phyloP scores from a whole-genome alignment of 805 yeast genomes.

The Spathaspora girioi region DNA sequence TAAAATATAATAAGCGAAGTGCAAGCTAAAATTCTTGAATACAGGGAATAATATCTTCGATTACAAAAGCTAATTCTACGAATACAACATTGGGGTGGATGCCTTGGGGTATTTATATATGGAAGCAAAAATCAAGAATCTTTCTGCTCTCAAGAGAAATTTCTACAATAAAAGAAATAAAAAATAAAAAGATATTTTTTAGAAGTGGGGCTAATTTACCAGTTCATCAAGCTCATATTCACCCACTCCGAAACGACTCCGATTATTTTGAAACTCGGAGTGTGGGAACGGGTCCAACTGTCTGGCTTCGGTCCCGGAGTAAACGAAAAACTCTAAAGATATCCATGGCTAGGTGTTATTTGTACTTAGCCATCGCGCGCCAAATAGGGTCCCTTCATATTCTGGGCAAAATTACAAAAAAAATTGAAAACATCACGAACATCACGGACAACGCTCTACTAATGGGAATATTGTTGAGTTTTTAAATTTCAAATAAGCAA shows the following conservation, averaged over 20 bases:
- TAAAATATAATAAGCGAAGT: not conserved
- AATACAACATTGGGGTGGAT: not conserved
- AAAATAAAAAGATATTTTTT: not conserved
- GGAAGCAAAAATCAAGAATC: not conserved
- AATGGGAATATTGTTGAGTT: not conserved
- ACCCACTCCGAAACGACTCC: not conserved
- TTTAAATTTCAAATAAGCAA: not conserved
- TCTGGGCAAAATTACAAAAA: not conserved
- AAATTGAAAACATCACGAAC: not conserved
- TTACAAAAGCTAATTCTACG: not conserved
- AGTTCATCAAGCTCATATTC: not conserved
- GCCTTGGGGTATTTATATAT: not conserved
- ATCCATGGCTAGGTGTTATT: not conserved
- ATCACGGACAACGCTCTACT: not conserved
- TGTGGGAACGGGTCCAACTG: not conserved
- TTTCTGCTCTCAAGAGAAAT: not conserved
- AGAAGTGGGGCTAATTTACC: slow-evolving; percentile 2
- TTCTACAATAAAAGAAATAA: not conserved
- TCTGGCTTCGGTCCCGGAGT: not conserved
- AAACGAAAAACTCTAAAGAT: not conserved
- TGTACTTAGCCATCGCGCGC: not conserved
- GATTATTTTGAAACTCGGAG: not conserved
- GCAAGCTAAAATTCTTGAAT: not conserved
- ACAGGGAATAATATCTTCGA: not conserved
- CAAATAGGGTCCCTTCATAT: not conserved